Conservation (phyloP, 1,284 basidiomycete species). For the Cystobasidium pallidum region DNA sequence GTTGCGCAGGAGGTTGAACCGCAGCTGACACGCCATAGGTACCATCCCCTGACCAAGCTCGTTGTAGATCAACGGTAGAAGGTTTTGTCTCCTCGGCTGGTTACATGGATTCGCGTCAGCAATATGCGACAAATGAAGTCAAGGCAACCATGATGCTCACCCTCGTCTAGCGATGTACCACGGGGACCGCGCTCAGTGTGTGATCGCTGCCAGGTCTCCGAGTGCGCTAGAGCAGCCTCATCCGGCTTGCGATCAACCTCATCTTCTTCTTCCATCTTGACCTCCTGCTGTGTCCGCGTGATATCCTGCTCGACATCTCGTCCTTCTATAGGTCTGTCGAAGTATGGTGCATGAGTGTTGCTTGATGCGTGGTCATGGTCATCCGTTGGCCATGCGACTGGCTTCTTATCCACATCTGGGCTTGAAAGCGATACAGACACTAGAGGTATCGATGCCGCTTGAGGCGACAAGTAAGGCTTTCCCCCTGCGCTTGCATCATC, state of each 20-base stretch:
- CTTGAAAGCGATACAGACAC: conserved; percentile 10
- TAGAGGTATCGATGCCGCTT: background rate
- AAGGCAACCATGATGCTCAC: background rate
- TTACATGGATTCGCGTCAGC: background rate
- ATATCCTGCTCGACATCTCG: conserved; percentile 15
- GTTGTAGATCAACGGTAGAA: conserved; percentile 1
- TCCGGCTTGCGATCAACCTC: conserved; percentile 4
- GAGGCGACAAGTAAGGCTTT: background rate
- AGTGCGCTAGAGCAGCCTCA: background rate
- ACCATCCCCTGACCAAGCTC: conserved; percentile 7
- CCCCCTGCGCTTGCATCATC: background rate
- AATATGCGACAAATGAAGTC: background rate
- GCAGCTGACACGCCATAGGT: background rate
- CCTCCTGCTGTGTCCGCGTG: conserved; percentile 10
- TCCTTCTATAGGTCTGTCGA: background rate
- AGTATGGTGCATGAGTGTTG: background rate
- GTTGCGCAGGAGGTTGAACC: background rate
- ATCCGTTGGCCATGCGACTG: background rate
- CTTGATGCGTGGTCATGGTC: background rate
- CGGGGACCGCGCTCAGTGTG: background rate
- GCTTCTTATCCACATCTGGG: conserved; percentile 16
- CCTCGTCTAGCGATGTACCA: background rate
- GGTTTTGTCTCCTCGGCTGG: conserved; percentile 14
- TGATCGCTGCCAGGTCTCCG: background rate
- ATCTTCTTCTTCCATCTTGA: conserved; percentile 27